A percentile compares a stretch with the other conserved stretches of the same genome.
These are phyloP conservation scores for Byssothecium circinans DNA, from an alignment of 2,329 filamentous ascomycete species.

Conservation along the genomic window DNA sequence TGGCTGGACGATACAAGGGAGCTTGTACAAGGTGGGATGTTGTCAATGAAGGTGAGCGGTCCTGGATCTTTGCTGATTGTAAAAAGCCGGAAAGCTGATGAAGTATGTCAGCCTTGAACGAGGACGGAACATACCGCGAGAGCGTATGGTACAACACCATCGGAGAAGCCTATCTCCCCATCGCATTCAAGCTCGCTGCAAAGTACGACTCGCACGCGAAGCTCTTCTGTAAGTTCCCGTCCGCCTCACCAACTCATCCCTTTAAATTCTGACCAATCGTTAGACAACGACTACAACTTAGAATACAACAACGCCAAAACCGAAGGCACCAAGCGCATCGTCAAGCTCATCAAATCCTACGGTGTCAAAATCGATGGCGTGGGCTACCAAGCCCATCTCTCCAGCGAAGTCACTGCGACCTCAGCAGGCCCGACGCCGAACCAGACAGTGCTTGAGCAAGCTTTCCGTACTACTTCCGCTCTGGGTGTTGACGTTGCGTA, in stretches of 20 bases:
- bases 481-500: slow-evolving; percentile 61
- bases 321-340: slow-evolving; percentile 38
- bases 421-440: slow-evolving; percentile 46
- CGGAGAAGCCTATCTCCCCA: slow-evolving; percentile 49
- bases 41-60: slow-evolving; percentile 41
- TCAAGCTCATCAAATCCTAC: slow-evolving; percentile 45
- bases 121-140: slow-evolving; percentile 49
- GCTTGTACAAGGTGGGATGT: slow-evolving; percentile 46
- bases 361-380: slow-evolving; percentile 61
- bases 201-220: slow-evolving; percentile 46
- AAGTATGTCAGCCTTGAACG: slow-evolving; percentile 41
- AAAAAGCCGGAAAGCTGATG: slow-evolving; percentile 29
- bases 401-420: slow-evolving; percentile 55
- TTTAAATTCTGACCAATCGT: neutral
- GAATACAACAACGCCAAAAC: slow-evolving; percentile 55
- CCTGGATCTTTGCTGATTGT: slow-evolving; percentile 41
- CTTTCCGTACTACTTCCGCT: slow-evolving; percentile 55
- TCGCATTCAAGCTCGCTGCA: slow-evolving; percentile 48
- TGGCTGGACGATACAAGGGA: slow-evolving; percentile 44
- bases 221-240: slow-evolving; percentile 47
- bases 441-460: slow-evolving; percentile 49
- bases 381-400: slow-evolving; percentile 63
- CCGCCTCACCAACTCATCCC: neutral
- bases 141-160: slow-evolving; percentile 49
- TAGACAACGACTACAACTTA: slow-evolving; percentile 65